phyloP scores from a whole-genome alignment of 1,284 basidiomycete species.

The Gomphus sp. region DNA sequence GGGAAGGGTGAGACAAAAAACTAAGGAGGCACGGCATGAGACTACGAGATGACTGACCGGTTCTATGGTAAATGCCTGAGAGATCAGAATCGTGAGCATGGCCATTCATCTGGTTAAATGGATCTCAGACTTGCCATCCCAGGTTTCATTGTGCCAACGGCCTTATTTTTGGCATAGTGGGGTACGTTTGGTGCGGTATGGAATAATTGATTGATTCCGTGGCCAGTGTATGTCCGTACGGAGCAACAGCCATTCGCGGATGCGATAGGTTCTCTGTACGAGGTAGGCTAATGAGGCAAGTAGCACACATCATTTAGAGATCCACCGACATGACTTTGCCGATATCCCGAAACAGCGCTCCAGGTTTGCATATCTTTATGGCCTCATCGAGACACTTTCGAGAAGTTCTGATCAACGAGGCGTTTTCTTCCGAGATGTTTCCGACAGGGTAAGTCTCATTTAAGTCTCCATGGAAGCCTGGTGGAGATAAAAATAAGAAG shows the following conservation, averaged over 20 bases:
- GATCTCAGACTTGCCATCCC: constrained; percentile 62
- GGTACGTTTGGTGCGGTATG: constrained; percentile 67
- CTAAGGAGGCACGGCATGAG: constrained; percentile 5
- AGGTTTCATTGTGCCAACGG: constrained; percentile 73
- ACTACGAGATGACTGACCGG: constrained; percentile 37
- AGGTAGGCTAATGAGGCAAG: not conserved
- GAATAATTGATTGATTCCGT: constrained; percentile 84
- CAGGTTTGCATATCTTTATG: constrained; percentile 87
- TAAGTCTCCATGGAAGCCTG: constrained; percentile 84
- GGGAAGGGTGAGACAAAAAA: not conserved
- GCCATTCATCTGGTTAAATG: not conserved
- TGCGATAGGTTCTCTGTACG: constrained; percentile 68
- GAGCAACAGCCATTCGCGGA: constrained; percentile 74
- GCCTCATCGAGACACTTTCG: constrained; percentile 79
- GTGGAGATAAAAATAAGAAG: constrained; percentile 18
- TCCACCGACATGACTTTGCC: constrained; percentile 68
- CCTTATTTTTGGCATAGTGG: constrained; percentile 85
- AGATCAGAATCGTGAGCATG: not conserved
- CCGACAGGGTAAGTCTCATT: constrained; percentile 91
- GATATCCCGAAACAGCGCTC: constrained; percentile 76
- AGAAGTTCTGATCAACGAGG: constrained; percentile 73
- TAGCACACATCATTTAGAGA: not conserved
- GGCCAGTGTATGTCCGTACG: constrained; percentile 85
- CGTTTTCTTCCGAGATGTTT: constrained; percentile 72
- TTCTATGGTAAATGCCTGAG: constrained; percentile 45